Percentiles rank a stretch among this genome's conserved stretches.
phyloP scores from a whole-genome alignment of 768 basidiomycete species.

The Kwoniella bestiolae region DNA sequence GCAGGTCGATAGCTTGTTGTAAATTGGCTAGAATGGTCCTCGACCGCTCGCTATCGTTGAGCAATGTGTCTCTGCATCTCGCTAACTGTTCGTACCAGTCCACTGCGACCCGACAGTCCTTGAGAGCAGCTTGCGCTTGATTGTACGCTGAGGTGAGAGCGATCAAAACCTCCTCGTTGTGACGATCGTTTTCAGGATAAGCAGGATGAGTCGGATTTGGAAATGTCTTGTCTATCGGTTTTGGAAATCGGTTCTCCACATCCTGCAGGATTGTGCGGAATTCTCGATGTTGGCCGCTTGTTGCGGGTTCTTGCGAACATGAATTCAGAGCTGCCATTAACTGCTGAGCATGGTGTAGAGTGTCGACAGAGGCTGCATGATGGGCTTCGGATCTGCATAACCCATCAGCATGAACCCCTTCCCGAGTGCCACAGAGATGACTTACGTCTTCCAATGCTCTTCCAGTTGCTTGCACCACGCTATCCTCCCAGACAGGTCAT shows the following conservation, averaged over 20 bases:
- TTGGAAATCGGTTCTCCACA: constrained; percentile 7
- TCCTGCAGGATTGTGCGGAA: constrained; percentile 1
- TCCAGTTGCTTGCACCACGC: constrained; percentile 35
- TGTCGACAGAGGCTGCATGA: constrained; percentile 7
- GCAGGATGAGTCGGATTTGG: constrained; percentile 27
- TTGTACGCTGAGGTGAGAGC: constrained; percentile 2
- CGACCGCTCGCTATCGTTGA: not conserved
- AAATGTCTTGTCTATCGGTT: constrained; percentile 12
- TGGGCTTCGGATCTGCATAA: constrained; percentile 26
- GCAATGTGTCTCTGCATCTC: not conserved
- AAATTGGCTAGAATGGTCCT: not conserved
- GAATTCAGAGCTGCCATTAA: constrained; percentile 8
- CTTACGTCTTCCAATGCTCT: constrained; percentile 38
- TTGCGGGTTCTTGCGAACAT: constrained; percentile 19
- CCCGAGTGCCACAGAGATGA: not conserved
- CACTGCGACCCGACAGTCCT: not conserved
- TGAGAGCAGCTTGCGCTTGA: constrained; percentile 1
- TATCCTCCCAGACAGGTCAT: constrained; percentile 17
- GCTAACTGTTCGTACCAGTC: constrained; percentile 25
- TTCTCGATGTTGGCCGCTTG: constrained; percentile 20
- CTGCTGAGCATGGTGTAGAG: constrained; percentile 5
- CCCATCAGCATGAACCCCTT: not conserved
- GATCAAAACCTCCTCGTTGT: constrained; percentile 7
- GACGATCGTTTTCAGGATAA: constrained; percentile 25
- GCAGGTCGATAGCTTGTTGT: not conserved